These are phyloP conservation scores for Aspergillus flavus DNA, from an alignment of 2,329 filamentous ascomycete species.

Conservation along the genomic window DNA sequence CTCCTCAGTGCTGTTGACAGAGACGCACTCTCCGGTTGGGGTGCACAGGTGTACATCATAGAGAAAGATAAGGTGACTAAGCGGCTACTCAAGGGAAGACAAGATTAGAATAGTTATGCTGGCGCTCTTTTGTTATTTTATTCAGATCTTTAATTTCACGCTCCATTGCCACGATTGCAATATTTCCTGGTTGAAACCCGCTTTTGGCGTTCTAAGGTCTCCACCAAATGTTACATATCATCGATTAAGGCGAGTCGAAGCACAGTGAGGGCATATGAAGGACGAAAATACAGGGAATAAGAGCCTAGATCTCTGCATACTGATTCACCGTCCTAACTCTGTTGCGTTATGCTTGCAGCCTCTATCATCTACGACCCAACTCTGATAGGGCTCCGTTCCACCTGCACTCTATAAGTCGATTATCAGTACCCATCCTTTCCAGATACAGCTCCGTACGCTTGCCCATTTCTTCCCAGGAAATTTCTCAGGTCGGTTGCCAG, in stretches of 20 bases:
- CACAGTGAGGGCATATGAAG: constrained; percentile 6
- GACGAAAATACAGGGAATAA: not conserved
- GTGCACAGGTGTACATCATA: constrained; percentile 98
- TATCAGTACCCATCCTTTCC: constrained; percentile 38
- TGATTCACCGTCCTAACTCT: not conserved
- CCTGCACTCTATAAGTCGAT: not conserved
- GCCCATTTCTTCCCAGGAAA: constrained; percentile 51
- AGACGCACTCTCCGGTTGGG: constrained; percentile 96
- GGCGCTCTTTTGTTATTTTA: constrained; percentile 18
- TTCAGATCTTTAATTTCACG: constrained; percentile 18
- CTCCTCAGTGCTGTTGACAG: constrained; percentile 94
- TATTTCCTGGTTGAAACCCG: constrained; percentile 22
- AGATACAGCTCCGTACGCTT: constrained; percentile 37
- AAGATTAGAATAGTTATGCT: constrained; percentile 65
- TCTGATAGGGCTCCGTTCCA: not conserved
- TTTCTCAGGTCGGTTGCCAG: constrained; percentile 49
- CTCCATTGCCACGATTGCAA: constrained; percentile 18
- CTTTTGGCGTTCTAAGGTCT: constrained; percentile 32
- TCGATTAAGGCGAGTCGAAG: constrained; percentile 8
- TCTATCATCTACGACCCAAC: not conserved
- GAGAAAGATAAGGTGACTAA: constrained; percentile 99
- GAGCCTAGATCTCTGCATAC: not conserved
- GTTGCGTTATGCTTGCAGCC: not conserved
- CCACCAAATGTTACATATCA: constrained; percentile 24
- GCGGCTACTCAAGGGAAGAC: constrained; percentile 94